phyloP scores from a whole-genome alignment of 1,284 basidiomycete genomes.

The Tetrapyrgos nigripes region DNA sequence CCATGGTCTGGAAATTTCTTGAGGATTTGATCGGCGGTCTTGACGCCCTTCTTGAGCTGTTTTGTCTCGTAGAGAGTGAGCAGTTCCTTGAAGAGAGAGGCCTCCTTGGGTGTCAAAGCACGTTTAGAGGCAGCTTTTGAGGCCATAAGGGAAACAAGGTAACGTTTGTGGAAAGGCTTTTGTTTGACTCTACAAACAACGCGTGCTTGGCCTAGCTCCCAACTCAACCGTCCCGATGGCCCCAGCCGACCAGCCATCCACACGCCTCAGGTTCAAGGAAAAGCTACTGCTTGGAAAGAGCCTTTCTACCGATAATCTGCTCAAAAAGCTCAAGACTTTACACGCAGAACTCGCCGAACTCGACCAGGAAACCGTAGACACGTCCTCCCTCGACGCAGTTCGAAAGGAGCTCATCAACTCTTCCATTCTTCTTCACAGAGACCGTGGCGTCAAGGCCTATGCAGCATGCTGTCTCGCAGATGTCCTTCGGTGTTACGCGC shows the following conservation, averaged over 20 bases:
- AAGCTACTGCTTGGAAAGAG: constrained; percentile 73
- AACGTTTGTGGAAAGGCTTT: not conserved
- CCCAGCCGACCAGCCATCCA: no score
- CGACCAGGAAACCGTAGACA: constrained; percentile 90
- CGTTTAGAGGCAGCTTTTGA: constrained; percentile 48
- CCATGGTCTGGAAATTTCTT: constrained; percentile 97
- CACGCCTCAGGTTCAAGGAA: constrained; percentile 82
- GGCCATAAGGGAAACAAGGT: constrained; percentile 35
- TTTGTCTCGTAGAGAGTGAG: constrained; percentile 91
- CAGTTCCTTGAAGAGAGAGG: constrained; percentile 86
- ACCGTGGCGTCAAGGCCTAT: constrained; percentile 93
- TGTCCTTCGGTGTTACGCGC: constrained; percentile 92
- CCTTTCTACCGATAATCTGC: constrained; percentile 75
- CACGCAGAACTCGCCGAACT: constrained; percentile 84
- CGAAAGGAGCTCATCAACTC: constrained; percentile 84
- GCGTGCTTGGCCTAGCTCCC: not conserved
- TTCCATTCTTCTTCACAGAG: constrained; percentile 90
- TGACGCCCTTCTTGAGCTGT: constrained; percentile 90
- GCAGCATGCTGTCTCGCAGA: constrained; percentile 96
- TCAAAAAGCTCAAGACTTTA: constrained; percentile 85
- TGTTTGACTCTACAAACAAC: no score
- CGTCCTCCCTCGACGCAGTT: constrained; percentile 69
- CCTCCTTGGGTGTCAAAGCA: constrained; percentile 78
- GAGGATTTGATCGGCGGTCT: constrained; percentile 93
- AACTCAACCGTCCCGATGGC: no score